Base-by-base conservation (phyloP, 352 stramenopile genomes). In the Globisporangium solare region DNA sequence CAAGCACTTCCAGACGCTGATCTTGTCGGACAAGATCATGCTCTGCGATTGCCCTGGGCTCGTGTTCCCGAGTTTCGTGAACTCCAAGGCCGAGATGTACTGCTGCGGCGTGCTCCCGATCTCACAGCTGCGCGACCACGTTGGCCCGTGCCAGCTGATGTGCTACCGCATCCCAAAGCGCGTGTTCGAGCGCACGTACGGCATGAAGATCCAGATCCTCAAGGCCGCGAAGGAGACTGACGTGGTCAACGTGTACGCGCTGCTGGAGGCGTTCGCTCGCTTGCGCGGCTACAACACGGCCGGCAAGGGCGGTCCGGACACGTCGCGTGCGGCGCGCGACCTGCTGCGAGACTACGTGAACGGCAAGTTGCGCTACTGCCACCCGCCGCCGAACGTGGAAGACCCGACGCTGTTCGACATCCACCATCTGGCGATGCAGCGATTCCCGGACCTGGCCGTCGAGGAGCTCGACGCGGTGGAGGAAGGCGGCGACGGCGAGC, bases 1-100 rank as follows among this genome's bases (percentile, higher is more conserved):
- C 6, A 99, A 99, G 71, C 98, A 99, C 79, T 99, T 99, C 62
- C 98, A 99, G 88, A 99, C 98, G 43, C 76, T 99, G 42, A 76
- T 99, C 11, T 67, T 99, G 17, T 98, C 93, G 20, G 86, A 98
- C 71, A 81, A 77, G 56, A 96, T 99, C 60, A 98, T 99, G 85
- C 83, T 99, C n/a, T 99, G 97, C 66, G 98, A 99, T 92, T 99
- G 98, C 69, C 98, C 98, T 6, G 98, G 98, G 66, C 83, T 99
- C 18, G 98, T 99, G 8, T 99, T 99, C 76, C 98, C 98, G 3
- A 98, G 94, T 41, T 99, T 99, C 67, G 97, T 99, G 27, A 98
- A 92, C 62, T 95, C 93, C 24, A 98, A 98, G 60, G 97, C 96
- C 12, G 98, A 99, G 62, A 97, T 99, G 87, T 97, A 99, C 62